Evolutionary conservation across 2,329 filamentous ascomycete genomes (phyloP), one percentile per base, ranked within the genome.

Genomic region (Exophiala spinifera): DNA sequence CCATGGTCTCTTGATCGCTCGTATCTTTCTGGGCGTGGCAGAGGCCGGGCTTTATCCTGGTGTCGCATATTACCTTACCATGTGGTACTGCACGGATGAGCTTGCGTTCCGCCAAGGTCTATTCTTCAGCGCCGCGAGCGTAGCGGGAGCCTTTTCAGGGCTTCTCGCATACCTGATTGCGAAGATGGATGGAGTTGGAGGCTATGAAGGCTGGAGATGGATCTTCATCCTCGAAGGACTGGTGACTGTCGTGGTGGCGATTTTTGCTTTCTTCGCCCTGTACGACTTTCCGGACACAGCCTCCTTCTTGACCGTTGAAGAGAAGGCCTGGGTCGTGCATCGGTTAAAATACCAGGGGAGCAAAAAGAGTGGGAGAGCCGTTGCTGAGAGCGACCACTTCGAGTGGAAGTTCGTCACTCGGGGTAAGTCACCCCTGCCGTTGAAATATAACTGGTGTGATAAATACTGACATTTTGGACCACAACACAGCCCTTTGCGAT

Each of bases 161-260:
- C 64, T 81, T 15, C 66, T 81, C 0, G 79, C 79, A 1, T 79
- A 70, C 57, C 76, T 66, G 1, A 79, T 80, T 34, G 71, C 70
- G 65, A 72, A 76, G 64, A 78, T 80, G 74, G 73, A 78, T 46
- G 78, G 78, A 1, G 68, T 76, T 10, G 74, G 70, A 5, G 72
- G 72, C 3, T 71, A 71, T 39, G 69, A 66, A 14, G 76, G 75
- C 42, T 79, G 76, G 76, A 67, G 75, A 46, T 77, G 76, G 76
- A 57, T 76, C 86, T 61, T 81, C 76, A 1, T 84, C 85, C 1
- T 79, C 10, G 77, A 79, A 59, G 77, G 77, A 2, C 63, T 78
- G 0, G 60, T 74, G 4, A 78, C 77, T 0, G 67, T 75, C 4
- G 39, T 72, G 3, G 68, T 77, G 1, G 74, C 74, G 1, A 42